Evolutionary conservation across 2,329 filamentous ascomycete genomes (phyloP).

Genomic region (Exophiala sp.): DNA sequence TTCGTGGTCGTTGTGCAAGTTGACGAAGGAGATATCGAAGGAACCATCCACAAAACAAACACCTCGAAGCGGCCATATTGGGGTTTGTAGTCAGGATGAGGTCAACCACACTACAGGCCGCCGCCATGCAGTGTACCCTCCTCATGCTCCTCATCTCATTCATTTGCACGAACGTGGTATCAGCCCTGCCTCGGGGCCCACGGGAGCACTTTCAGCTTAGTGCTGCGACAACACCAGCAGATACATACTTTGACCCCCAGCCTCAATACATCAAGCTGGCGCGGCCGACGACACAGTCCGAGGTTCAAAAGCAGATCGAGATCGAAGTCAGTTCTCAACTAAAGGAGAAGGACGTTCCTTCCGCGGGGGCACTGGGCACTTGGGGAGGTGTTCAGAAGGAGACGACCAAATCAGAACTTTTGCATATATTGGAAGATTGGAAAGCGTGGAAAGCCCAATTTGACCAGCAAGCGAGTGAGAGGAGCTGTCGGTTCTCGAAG

Average conservation of each 20-base stretch:
- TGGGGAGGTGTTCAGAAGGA: background rate
- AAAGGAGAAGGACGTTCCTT: background rate
- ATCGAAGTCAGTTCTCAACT: background rate
- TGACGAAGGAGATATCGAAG: too few relatives aligned
- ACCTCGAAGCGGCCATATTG: too few relatives aligned
- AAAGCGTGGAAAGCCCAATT: slow-evolving; percentile 7
- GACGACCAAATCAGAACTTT: background rate
- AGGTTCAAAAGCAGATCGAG: background rate
- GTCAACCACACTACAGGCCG: background rate
- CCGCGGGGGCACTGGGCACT: background rate
- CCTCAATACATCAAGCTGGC: slow-evolving; percentile 8
- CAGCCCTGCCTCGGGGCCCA: background rate
- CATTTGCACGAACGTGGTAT: background rate
- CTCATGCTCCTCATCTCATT: background rate
- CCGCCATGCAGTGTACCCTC: background rate
- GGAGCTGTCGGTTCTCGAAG: background rate
- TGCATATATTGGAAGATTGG: background rate
- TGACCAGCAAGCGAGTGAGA: background rate
- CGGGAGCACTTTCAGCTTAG: background rate
- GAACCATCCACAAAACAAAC: too few relatives aligned
- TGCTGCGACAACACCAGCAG: background rate
- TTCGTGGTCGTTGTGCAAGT: too few relatives aligned
- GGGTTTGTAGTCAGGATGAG: background rate
- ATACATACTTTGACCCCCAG: slow-evolving; percentile 4
- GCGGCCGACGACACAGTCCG: background rate